phyloP scores from a whole-genome alignment of 2,329 filamentous ascomycete genomes.

The Dactylonectria estremocensis region DNA sequence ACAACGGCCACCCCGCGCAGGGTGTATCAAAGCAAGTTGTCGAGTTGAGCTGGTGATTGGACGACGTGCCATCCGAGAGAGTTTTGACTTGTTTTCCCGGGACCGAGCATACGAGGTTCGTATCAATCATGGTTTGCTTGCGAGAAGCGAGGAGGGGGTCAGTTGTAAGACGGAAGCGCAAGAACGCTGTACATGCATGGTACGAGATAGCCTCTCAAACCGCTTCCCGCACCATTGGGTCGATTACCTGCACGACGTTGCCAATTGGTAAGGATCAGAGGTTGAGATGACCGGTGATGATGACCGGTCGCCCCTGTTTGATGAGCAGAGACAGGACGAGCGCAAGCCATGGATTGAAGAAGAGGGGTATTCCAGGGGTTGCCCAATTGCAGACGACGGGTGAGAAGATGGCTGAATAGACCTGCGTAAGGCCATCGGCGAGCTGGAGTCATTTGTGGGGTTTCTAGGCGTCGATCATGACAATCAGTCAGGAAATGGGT shows the following conservation, averaged over 20 bases:
- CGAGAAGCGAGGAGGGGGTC: neutral
- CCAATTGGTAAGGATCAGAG: neutral
- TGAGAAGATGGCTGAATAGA: slow-evolving; percentile 6
- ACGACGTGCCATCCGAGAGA: neutral
- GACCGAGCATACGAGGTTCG: neutral
- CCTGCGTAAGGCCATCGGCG: slow-evolving; percentile 5
- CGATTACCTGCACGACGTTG: neutral
- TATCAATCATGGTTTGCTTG: neutral
- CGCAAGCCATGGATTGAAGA: slow-evolving; percentile 18
- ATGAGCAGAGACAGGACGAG: slow-evolving; percentile 15
- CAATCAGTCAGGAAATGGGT: slow-evolving; percentile 17
- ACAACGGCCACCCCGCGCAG: neutral
- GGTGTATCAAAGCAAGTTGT: neutral
- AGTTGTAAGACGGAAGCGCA: neutral
- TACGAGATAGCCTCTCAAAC: no score
- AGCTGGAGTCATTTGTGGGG: slow-evolving; percentile 9
- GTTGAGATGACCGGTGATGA: neutral
- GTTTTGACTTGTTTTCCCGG: neutral
- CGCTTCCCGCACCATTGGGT: neutral
- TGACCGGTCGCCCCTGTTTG: neutral
- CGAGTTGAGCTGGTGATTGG: neutral
- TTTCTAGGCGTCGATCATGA: slow-evolving; percentile 19
- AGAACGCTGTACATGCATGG: neutral
- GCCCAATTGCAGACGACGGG: slow-evolving; percentile 15
- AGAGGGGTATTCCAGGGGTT: slow-evolving; percentile 18